phyloP scores from a whole-genome alignment of 495 filamentous ascomycete genomes.

The Beverwykella pulmonaria region DNA sequence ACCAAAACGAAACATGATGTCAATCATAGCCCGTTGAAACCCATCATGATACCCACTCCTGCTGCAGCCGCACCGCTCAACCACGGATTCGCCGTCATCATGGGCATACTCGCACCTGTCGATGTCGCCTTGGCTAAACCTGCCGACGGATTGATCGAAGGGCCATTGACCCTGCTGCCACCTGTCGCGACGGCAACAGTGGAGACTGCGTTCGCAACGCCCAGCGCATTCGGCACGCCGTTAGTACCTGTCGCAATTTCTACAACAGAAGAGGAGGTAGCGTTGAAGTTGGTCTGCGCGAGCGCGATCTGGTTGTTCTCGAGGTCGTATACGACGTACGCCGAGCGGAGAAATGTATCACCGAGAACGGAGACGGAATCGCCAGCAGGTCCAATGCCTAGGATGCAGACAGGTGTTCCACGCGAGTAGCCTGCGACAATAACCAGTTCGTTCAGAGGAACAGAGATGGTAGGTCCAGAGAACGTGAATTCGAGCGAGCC shows the following conservation, averaged over 20 bases:
- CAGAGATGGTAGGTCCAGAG: constrained; percentile 71
- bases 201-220: constrained; percentile 65
- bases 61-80: constrained; percentile 18
- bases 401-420: constrained; percentile 57
- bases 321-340: constrained; percentile 92
- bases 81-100: constrained; percentile 18
- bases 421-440: constrained; percentile 59
- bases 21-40: constrained; percentile 26
- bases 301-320: constrained; percentile 85
- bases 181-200: constrained; percentile 38
- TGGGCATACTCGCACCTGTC: constrained; percentile 15
- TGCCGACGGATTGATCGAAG: constrained; percentile 15
- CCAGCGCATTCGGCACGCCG: constrained; percentile 70
- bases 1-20: neutral
- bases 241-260: constrained; percentile 71
- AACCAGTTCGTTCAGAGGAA: constrained; percentile 77
- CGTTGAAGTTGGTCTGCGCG: constrained; percentile 83
- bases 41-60: constrained; percentile 26
- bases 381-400: constrained; percentile 72
- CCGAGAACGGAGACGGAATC: constrained; percentile 72
- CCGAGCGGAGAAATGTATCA: constrained; percentile 89
- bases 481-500: constrained; percentile 63
- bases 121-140: neutral
- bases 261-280: constrained; percentile 61
- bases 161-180: constrained; percentile 32